These are phyloP conservation scores for Penicillium sp. DNA, from an alignment of 2,329 filamentous ascomycete species.

Conservation along the genomic window DNA sequence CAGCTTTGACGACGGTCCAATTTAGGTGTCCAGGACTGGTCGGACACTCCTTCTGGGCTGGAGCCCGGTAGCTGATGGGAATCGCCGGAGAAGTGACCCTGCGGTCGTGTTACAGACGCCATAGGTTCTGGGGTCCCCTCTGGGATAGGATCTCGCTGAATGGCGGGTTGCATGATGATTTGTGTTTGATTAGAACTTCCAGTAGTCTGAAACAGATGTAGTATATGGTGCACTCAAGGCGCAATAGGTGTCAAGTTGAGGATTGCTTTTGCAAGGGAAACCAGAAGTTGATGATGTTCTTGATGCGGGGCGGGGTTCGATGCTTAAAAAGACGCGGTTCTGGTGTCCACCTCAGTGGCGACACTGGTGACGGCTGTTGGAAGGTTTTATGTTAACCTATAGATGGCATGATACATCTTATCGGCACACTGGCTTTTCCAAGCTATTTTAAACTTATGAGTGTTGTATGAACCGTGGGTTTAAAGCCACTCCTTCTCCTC, in stretches of 20 bases:
- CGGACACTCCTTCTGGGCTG: neutral
- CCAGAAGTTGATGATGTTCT: neutral
- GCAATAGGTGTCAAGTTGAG: too few species aligned
- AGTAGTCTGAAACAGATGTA: neutral
- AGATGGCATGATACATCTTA: neutral
- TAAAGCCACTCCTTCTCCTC: neutral
- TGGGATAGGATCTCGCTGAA: conserved; percentile 8
- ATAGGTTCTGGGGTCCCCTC: conserved; percentile 12
- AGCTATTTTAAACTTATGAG: too few species aligned
- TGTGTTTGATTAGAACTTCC: neutral
- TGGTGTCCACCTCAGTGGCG: neutral
- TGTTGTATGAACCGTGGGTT: neutral
- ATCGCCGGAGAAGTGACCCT: neutral
- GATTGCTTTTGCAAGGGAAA: neutral
- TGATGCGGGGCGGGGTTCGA: conserved; percentile 8
- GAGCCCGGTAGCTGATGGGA: neutral
- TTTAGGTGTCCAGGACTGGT: conserved; percentile 33
- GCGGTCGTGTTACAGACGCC: neutral
- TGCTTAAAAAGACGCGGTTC: neutral
- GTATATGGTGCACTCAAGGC: too few species aligned
- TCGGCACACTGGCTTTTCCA: neutral
- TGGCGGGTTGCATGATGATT: conserved; percentile 13
- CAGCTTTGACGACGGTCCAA: conserved; percentile 37
- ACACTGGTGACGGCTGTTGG: neutral
- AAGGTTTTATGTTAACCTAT: neutral